A percentile compares a stretch with the other conserved stretches of the same genome.
Evolutionary conservation across 108 stramenopile species (phyloP).

Genomic region (Cyclotella baltica): DNA sequence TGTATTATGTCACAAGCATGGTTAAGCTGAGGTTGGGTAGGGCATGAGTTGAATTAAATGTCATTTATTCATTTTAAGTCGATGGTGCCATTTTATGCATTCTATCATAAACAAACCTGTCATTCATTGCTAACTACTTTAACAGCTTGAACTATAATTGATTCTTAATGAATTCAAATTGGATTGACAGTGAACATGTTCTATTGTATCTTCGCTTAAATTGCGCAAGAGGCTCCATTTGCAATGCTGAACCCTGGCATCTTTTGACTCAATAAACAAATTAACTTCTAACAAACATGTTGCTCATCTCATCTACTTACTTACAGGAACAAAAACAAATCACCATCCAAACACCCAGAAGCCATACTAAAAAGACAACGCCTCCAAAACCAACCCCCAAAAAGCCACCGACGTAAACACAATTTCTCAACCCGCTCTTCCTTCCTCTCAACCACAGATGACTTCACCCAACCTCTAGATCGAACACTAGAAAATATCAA

Average conservation of each 20-base stretch:
- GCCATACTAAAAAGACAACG: constrained; percentile 41
- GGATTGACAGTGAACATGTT: no score
- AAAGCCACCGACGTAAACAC: constrained; percentile 29
- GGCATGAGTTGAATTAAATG: no score
- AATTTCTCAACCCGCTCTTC: constrained; percentile 26
- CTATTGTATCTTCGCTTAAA: no score
- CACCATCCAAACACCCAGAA: constrained; percentile 42
- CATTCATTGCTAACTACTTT: no score
- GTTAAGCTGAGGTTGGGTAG: no score
- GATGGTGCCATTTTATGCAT: no score
- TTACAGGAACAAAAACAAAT: constrained; percentile 14
- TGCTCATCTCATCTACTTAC: background rate
- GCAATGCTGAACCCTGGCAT: background rate
- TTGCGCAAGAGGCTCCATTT: no score
- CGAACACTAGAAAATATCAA: constrained; percentile 9
- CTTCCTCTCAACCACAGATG: constrained; percentile 16
- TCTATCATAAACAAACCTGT: no score
- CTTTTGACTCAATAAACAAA: background rate
- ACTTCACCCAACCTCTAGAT: constrained; percentile 28
- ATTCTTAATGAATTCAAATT: no score
- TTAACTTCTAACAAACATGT: background rate
- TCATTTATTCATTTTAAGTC: no score
- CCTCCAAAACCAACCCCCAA: background rate
- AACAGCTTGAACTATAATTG: no score
- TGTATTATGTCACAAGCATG: no score